Evolutionary conservation across 2,329 filamentous ascomycete species (phyloP).

Genomic region (Falciphora oryzae): DNA sequence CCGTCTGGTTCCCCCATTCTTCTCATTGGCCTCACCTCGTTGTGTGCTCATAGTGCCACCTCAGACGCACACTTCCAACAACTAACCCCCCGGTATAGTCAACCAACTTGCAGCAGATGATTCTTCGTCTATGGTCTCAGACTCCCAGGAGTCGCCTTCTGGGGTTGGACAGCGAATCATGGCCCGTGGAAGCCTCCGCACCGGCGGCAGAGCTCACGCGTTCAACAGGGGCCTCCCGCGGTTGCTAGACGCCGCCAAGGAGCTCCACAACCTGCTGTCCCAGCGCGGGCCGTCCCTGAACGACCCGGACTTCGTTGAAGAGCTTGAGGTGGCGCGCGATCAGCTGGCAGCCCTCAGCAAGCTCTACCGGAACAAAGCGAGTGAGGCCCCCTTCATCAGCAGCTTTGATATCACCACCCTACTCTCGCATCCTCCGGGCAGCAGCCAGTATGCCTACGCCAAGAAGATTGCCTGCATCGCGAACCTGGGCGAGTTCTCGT

Average conservation of each 20-base stretch:
- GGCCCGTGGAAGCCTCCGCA: background rate
- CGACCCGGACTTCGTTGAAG: background rate
- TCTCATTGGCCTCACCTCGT: too few relatives aligned
- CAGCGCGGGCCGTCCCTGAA: background rate
- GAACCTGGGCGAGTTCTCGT: conserved; percentile 7
- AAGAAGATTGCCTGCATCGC: conserved; percentile 4
- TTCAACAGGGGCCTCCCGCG: conserved; percentile 2
- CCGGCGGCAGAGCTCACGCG: background rate
- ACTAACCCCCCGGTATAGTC: too few relatives aligned
- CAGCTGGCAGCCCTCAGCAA: background rate
- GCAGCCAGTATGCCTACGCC: background rate
- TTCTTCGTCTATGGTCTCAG: too few relatives aligned
- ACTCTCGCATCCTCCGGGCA: background rate
- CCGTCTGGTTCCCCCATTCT: too few relatives aligned
- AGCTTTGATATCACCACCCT: background rate
- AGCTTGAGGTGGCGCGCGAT: background rate
- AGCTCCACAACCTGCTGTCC: conserved; percentile 4
- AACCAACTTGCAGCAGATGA: too few relatives aligned
- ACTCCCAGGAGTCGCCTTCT: background rate
- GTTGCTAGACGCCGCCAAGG: conserved; percentile 2
- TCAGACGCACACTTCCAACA: too few relatives aligned
- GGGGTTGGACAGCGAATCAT: background rate
- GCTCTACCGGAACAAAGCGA: background rate
- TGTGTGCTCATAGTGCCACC: too few relatives aligned
- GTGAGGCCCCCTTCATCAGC: background rate